Base-by-base conservation (phyloP, 2,329 filamentous ascomycete species). In the Colletotrichum plurivorum region DNA sequence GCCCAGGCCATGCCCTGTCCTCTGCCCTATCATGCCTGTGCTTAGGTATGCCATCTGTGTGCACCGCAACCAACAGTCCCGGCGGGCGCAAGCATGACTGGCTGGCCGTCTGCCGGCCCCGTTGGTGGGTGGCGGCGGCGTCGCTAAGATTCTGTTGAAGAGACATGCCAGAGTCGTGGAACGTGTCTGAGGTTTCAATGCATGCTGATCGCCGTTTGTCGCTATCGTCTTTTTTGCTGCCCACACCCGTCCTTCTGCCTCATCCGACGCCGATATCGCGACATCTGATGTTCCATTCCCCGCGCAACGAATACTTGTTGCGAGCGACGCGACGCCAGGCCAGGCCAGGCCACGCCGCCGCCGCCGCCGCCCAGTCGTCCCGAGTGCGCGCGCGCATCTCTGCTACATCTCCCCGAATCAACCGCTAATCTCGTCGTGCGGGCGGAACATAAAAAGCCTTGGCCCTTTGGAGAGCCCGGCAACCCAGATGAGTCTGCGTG, bases 231-330 rank as follows among this genome's bases (percentile, higher is more conserved):
- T 60, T 22, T 63, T 60, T 22, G n/a, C 18, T 36, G 31, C 31
- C 31, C 31, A 36, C 31, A 10, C 31, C 31, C 4, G 31, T 9
- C 31, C 31, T 39, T 54, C 12, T 56, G 16, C 31, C 62, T 67
- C 62, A 61, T 61, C 67, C 56, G 45, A 10, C 63, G 56, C 56
- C 56, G 63, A 67, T 67, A 69, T 69, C 55, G 67, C 67, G 66
- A 60, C 66, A 65, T 69, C 66, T 12, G 54, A 69, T 65, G 27
- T 69, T 25, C 31, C 62, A 65, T 49, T 68, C 61, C 61, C 41
- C 62, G 61, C 55, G 36, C 63, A 51, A 54, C 51, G 22, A 25
- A 25, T 56, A 41, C 45, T 51, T 25, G 25, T 51, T 48, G 55
- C n/a, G 60, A 63, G 64, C 52, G n/a, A 39, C 46, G 64, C 31